phyloP scores from a whole-genome alignment of 2,329 filamentous ascomycete genomes.

The Fusarium humuli region DNA sequence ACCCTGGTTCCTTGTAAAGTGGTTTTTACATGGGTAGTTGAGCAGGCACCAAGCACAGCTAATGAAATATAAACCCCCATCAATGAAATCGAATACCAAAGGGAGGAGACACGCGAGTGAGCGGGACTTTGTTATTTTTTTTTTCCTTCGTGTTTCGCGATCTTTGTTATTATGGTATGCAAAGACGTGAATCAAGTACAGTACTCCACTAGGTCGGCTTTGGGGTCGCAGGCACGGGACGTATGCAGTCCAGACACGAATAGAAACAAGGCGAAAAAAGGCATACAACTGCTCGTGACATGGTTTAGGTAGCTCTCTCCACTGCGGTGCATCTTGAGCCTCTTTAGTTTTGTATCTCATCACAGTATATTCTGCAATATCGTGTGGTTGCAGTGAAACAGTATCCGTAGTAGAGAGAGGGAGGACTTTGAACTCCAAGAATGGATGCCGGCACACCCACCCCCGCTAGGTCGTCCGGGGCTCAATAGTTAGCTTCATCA shows the following conservation, averaged over 20 bases:
- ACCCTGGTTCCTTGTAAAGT: conserved; percentile 38
- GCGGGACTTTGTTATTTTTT: not conserved
- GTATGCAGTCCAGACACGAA: conserved; percentile 28
- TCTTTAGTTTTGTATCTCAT: not conserved
- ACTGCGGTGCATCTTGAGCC: not conserved
- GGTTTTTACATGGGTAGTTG: conserved; percentile 28
- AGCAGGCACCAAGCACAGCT: not conserved
- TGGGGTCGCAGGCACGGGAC: conserved; percentile 41
- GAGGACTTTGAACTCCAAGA: conserved; percentile 7
- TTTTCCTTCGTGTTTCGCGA: conserved; percentile 12
- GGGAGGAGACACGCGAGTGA: not conserved
- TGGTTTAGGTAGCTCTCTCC: not conserved
- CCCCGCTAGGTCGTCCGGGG: not conserved
- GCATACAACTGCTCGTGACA: conserved; percentile 4
- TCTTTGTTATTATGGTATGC: conserved; percentile 26
- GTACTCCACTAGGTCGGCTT: conserved; percentile 38
- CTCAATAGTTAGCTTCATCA: conserved; percentile 3
- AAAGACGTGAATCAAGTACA: conserved; percentile 30
- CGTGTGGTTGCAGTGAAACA: conserved; percentile 3
- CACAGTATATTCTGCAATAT: not conserved
- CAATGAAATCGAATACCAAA: not conserved
- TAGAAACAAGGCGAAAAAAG: conserved; percentile 15
- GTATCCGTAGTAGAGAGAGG: not conserved
- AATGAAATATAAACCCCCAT: conserved; percentile 6
- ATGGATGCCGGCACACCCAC: conserved; percentile 27